Evolutionary conservation across 2,329 filamentous ascomycete genomes (phyloP), one percentile per base, ranked within the genome.

Genomic region (Ascomycota sp.): DNA sequence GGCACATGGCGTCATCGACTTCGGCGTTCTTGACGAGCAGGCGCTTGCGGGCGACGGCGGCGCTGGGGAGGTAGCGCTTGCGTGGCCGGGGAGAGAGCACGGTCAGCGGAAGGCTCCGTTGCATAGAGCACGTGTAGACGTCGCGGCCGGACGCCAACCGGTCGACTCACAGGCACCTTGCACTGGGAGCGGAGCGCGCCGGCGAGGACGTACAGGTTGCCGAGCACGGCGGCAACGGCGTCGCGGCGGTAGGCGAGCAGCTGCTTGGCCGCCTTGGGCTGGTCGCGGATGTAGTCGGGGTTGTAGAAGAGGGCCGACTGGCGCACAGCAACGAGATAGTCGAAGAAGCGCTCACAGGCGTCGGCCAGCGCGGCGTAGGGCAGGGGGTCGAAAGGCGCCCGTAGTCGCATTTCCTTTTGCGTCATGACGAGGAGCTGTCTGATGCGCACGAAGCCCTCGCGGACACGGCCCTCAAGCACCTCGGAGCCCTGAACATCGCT

Each of bases 291-390:
- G 36, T 60, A 62, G 22, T 56, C 56, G 2, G 64, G 61, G 33
- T 67, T 61, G 41, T 69, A 69, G 40, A 66, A 66, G 11, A 70
- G 45, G 2, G 62, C 63, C 3, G 65, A 63, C 40, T 71, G 65
- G 6, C 67, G 61, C 4, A 71, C 57, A 12, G 63, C 55, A 19
- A 70, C 59, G 32, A 69, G 54, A 35, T 69, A 61, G 36, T 70
- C 66, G 37, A 70, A 69, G 50, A 71, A 69, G 4, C 55, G 54
- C 42, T 71, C 66, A 32, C 61, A 67, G 6, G 57, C 53, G 36
- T 63, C 59, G 28, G 67, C 63, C 5, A 71, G 56, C 10, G 57
- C 64, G 3, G 59, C 61, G 43, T 69, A 70, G 0, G 65, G 64
- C 2, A 63, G 45, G 1, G 64, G 59, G 32, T 71, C 56, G 37